These are phyloP conservation scores for Prinsepia uniflora DNA, from an alignment of 306 rosid genomes.

Conservation along the genomic window DNA sequence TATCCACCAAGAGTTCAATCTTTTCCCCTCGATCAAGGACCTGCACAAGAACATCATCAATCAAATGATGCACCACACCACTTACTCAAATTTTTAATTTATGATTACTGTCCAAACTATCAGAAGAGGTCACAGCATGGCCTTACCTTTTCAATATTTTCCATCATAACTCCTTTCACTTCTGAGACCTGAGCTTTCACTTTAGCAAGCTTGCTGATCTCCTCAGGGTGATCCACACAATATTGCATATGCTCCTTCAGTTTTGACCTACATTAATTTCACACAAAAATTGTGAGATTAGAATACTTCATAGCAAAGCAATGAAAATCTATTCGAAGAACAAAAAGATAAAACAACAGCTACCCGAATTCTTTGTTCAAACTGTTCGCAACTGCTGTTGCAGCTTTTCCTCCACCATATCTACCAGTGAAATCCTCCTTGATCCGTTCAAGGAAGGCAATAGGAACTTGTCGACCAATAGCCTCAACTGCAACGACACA, in stretches of 20 bases:
- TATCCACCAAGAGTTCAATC: conserved; percentile 87
- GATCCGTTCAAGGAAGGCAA: conserved; percentile 83
- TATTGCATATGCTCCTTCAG: conserved; percentile 93
- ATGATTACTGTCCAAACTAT: neutral
- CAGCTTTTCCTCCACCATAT: conserved; percentile 86
- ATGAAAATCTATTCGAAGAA: neutral
- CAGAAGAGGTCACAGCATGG: neutral
- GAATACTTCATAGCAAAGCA: conserved; percentile 18
- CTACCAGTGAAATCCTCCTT: conserved; percentile 77
- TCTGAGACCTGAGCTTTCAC: conserved; percentile 94
- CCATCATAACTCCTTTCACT: conserved; percentile 98
- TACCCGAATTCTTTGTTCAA: conserved; percentile 87
- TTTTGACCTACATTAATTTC: conserved; percentile 47
- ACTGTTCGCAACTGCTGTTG: conserved; percentile 67
- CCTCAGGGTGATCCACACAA: conserved; percentile 87
- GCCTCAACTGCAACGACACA: conserved; percentile 89
- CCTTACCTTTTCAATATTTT: conserved; percentile 78
- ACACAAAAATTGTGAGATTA: conserved; percentile 20
- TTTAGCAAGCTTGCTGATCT: conserved; percentile 77
- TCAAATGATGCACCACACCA: conserved; percentile 18
- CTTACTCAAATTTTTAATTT: neutral
- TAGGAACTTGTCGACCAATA: conserved; percentile 73
- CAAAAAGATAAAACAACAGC: conserved; percentile 2
- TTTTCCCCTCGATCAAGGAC: conserved; percentile 95
- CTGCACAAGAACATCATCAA: conserved; percentile 35